phyloP scores from a whole-genome alignment of 768 basidiomycete species.

The Podaxis mareebaensis region DNA sequence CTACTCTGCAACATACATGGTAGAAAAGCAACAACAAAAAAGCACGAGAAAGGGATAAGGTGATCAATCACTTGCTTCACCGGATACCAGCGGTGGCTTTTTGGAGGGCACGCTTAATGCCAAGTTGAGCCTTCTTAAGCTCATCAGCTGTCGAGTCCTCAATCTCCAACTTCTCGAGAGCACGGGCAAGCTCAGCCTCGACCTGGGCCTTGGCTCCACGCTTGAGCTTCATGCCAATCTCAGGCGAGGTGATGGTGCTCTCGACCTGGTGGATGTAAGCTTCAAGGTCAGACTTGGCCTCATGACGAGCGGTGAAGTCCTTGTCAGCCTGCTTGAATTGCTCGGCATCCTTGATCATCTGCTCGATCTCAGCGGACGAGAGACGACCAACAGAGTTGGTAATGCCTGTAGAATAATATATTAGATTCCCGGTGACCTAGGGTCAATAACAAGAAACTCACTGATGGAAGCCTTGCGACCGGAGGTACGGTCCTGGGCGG shows the following conservation, averaged over 20 bases:
- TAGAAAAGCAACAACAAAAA: constrained; percentile 4
- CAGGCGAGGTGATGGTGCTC: constrained; percentile 92
- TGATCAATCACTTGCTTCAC: constrained; percentile 40
- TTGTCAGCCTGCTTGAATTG: constrained; percentile 96
- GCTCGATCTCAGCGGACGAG: constrained; percentile 96
- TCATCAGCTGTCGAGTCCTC: constrained; percentile 94
- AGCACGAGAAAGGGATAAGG: constrained; percentile 1
- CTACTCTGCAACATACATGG: constrained; percentile 25
- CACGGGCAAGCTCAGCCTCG: constrained; percentile 96
- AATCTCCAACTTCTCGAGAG: constrained; percentile 97
- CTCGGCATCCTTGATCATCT: constrained; percentile 99
- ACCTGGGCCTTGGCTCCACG: constrained; percentile 93
- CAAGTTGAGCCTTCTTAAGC: constrained; percentile 92
- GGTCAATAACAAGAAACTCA: constrained; percentile 37
- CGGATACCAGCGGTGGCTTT: constrained; percentile 94
- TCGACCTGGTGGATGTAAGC: constrained; percentile 97
- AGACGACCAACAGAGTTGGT: constrained; percentile 99
- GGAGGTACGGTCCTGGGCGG: constrained; percentile 96
- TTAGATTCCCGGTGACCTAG: constrained; percentile 8
- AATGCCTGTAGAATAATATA: constrained; percentile 57
- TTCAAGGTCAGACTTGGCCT: constrained; percentile 98
- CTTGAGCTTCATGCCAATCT: constrained; percentile 98
- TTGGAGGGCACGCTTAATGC: constrained; percentile 96
- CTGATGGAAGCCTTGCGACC: constrained; percentile 99
- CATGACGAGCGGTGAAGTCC: constrained; percentile 97